phyloP scores from a whole-genome alignment of 495 filamentous ascomycete genomes.

The Pseudotulostoma volvatum region DNA sequence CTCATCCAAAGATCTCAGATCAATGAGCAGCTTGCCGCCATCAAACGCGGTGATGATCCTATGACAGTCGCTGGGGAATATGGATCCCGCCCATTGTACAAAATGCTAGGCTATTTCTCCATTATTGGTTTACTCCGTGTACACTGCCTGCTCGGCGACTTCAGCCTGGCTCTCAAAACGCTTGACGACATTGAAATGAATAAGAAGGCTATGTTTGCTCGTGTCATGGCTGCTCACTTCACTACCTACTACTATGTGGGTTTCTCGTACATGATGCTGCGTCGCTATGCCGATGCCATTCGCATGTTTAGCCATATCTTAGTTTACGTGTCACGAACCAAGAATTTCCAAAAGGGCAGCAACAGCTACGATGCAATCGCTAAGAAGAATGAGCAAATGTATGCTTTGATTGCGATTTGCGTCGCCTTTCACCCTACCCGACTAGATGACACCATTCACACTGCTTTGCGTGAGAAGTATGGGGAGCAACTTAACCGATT shows the following conservation, averaged over 20 bases:
- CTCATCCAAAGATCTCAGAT: conserved; percentile 96
- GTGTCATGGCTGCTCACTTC: conserved; percentile 98
- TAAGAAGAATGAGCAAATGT: conserved; percentile 99
- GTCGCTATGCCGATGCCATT: conserved; percentile 95
- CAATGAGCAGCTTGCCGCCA: conserved; percentile 85
- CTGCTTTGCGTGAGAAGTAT: conserved; percentile 93
- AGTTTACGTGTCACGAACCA: conserved; percentile 95
- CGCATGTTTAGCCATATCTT: conserved; percentile 99
- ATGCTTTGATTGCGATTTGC: conserved; percentile 94
- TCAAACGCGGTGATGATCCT: conserved; percentile 84
- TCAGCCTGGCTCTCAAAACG: conserved; percentile 94
- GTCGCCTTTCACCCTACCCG: conserved; percentile 93
- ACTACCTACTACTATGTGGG: conserved; percentile 99
- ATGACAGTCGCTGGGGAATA: conserved; percentile 79
- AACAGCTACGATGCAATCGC: conserved; percentile 93
- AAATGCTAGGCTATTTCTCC: conserved; percentile 98
- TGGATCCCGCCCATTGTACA: conserved; percentile 78
- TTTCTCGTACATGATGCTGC: conserved; percentile 99
- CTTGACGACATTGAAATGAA: conserved; percentile 98
- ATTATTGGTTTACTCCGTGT: conserved; percentile 94
- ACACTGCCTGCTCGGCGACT: conserved; percentile 92
- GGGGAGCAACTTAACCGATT: conserved; percentile 90
- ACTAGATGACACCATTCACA: conserved; percentile 98
- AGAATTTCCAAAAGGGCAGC: conserved; percentile 97
- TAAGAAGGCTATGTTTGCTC: conserved; percentile 99